Evolutionary conservation across 257 asterid species (phyloP).

Genomic region (Nicotiana benthamiana): DNA sequence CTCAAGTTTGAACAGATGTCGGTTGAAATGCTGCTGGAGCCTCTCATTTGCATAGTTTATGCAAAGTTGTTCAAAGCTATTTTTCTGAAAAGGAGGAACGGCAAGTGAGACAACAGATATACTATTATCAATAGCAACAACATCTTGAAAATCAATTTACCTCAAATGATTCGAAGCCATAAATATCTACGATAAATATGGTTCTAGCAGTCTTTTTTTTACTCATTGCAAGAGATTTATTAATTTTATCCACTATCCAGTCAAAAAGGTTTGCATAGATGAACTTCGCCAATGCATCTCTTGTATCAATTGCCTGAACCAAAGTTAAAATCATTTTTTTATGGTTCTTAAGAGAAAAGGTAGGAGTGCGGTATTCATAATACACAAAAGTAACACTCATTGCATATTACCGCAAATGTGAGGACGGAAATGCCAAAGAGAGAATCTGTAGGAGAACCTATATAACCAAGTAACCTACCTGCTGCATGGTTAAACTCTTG

Average conservation of each 20-base stretch:
- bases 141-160: conserved; percentile 26
- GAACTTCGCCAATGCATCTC: conserved; percentile 81
- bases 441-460: background rate
- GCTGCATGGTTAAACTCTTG: conserved; percentile 50
- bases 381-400: background rate
- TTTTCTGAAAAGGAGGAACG: conserved; percentile 33
- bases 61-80: conserved; percentile 22
- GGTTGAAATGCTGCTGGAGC: conserved; percentile 14
- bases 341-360: background rate
- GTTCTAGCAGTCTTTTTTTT: conserved; percentile 43
- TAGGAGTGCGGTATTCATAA: background rate
- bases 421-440: background rate
- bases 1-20: conserved; percentile 13
- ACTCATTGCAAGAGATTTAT: conserved; percentile 53
- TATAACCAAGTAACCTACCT: conserved; percentile 34
- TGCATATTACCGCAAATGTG: background rate
- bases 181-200: conserved; percentile 72
- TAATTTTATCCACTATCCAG: conserved; percentile 80
- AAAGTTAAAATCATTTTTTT: background rate
- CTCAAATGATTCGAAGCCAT: conserved; percentile 81
- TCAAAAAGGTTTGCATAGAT: conserved; percentile 73
- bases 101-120: conserved; percentile 9
- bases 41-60: conserved; percentile 12
- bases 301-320: conserved; percentile 60
- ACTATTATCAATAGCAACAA: background rate